Evolutionary conservation across 257 asterid genomes (phyloP).

Genomic region (Cruciata laevipes): DNA sequence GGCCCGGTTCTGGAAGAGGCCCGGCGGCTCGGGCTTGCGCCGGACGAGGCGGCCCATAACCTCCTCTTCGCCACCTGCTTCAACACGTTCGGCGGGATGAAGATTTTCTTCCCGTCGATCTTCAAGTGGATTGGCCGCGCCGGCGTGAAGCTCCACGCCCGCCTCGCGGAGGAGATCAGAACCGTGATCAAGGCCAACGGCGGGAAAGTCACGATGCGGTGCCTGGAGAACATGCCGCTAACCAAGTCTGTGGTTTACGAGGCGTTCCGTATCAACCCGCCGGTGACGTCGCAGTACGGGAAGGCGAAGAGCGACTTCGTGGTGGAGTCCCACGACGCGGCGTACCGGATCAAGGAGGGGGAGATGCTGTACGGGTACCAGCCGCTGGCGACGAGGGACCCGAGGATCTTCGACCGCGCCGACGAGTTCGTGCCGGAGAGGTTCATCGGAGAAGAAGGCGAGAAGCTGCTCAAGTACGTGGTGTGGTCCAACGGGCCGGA

Average conservation of each 20-base stretch:
- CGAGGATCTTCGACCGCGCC: slow-evolving; percentile 60
- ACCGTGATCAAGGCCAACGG: slow-evolving; percentile 39
- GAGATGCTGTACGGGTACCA: slow-evolving; percentile 69
- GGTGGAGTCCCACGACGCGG: slow-evolving; percentile 67
- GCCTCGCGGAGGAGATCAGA: slow-evolving; percentile 61
- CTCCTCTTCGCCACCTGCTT: slow-evolving; percentile 71
- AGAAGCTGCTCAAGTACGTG: slow-evolving; percentile 55
- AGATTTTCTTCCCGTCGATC: slow-evolving; percentile 61
- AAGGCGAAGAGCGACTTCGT: slow-evolving; percentile 52
- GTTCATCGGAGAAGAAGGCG: slow-evolving; percentile 64
- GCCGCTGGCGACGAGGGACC: slow-evolving; percentile 80
- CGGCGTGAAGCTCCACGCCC: slow-evolving; percentile 50
- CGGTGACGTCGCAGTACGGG: slow-evolving; percentile 68
- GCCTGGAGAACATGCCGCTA: slow-evolving; percentile 67
- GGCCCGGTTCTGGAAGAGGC: slow-evolving; percentile 53
- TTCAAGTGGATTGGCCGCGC: slow-evolving; percentile 70
- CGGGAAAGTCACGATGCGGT: slow-evolving; percentile 46
- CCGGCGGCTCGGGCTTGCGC: slow-evolving; percentile 41
- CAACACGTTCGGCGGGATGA: slow-evolving; percentile 83
- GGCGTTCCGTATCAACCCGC: slow-evolving; percentile 67
- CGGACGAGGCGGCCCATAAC: slow-evolving; percentile 81
- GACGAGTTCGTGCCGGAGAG: slow-evolving; percentile 72
- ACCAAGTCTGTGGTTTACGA: slow-evolving; percentile 81
- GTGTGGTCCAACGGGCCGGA: slow-evolving; percentile 92
- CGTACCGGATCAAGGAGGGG: slow-evolving; percentile 66